Base-by-base conservation (phyloP, 176 grass and related monocot species). In the Alopecurus myosuroides region DNA sequence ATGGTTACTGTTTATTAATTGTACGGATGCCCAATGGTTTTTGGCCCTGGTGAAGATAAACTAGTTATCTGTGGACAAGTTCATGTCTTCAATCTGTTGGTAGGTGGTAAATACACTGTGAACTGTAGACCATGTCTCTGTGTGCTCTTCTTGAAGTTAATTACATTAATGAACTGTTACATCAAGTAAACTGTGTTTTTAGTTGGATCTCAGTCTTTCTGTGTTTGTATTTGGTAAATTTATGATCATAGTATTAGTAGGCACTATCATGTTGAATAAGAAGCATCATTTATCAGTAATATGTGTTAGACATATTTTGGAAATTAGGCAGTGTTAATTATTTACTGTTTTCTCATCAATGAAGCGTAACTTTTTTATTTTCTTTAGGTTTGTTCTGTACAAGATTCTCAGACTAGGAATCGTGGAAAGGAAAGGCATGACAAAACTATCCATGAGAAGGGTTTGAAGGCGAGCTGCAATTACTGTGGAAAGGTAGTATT, bases 401-500 rank as follows among this genome's bases (percentile, higher is more conserved):
- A 63, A 80, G 77, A 30, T 46, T 5, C 9, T 45, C 44, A 49
- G 14, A 15, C 3, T 25, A 49, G 29, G 11, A 64, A 44, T 20
- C 13, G 37, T 31, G 53, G 10, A 55, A 87, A 77, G 7, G 70
- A 77, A 78, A 82, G 84, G 48, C 77, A 91, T 77, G 77, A 81
- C 36, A 80, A 51, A 73, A 22, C 81, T 11, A 22, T 87, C 35
- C 81, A 91, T 18, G 57, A 48, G 55, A 60, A 76, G 60, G 78
- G 65, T 35, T 51, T 23, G 57, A 91, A 71, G 52, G 35, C 87
- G 17, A 77, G 18, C 31, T 87, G 89, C 76, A 90, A 80, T 11
- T 90, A 86, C 53, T 90, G 88, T 36, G n/a, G 30, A 19, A 86
- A 90, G 84, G 84, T 78, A 55, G 49, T 87, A 46, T 31, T 11